Conservation (phyloP, 257 asterid species). For the Petunia axillaris region DNA sequence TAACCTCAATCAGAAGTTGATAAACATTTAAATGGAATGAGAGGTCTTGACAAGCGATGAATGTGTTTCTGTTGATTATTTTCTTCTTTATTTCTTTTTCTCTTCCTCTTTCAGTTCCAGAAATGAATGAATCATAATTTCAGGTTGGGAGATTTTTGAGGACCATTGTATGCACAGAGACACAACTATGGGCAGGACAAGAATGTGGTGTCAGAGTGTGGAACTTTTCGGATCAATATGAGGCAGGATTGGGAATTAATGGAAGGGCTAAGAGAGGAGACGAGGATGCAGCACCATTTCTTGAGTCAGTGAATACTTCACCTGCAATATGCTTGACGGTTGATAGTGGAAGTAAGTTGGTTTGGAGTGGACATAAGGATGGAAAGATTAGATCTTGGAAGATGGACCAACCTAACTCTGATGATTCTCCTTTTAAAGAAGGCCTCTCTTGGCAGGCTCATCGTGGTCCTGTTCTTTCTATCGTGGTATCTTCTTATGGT, state of each 20-base stretch:
- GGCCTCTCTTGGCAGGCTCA: conserved; percentile 97
- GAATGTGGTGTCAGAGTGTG: conserved; percentile 94
- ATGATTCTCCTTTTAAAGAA: conserved; percentile 67
- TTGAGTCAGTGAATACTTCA: conserved; percentile 68
- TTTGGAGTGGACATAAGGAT: conserved; percentile 97
- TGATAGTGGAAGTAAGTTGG: conserved; percentile 77
- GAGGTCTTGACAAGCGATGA: background rate
- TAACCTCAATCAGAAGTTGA: background rate
- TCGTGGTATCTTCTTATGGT: conserved; percentile 86
- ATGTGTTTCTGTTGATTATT: background rate
- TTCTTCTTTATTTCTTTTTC: background rate
- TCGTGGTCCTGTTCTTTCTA: conserved; percentile 72
- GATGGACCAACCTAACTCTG: conserved; percentile 72
- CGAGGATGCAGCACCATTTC: conserved; percentile 93
- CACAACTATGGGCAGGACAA: conserved; percentile 94
- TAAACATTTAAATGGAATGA: background rate
- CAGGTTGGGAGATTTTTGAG: conserved; percentile 72
- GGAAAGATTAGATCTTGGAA: conserved; percentile 93
- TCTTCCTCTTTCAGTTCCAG: background rate
- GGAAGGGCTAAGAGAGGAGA: conserved; percentile 85
- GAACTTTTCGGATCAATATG: conserved; percentile 73
- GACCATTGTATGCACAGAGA: conserved; percentile 75
- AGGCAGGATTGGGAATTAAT: conserved; percentile 66
- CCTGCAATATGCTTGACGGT: conserved; percentile 72
- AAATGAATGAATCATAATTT: background rate